phyloP scores from a whole-genome alignment of 1,284 basidiomycete species.

The Vanrija sp. region DNA sequence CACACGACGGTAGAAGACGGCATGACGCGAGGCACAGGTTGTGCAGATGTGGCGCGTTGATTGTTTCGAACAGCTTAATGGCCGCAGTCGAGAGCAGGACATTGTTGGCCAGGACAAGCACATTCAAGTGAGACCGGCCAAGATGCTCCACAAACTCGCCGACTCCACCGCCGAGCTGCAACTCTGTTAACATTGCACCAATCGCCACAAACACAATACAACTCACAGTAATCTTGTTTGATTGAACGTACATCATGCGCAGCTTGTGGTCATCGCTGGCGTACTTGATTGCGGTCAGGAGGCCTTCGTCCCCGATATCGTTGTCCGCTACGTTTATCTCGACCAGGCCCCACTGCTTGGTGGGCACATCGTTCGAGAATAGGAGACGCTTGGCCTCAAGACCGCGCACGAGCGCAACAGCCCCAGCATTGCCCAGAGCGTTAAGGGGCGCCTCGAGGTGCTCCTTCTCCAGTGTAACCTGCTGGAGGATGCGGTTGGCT shows the following conservation, averaged over 20 bases:
- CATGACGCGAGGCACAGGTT: conserved; percentile 33
- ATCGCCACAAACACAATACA: too few species aligned
- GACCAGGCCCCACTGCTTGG: conserved; percentile 31
- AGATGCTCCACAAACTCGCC: conserved; percentile 16
- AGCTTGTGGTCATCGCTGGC: conserved; percentile 29
- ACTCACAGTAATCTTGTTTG: conserved; percentile 35
- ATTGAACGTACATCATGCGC: conserved; percentile 30
- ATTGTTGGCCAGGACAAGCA: conserved; percentile 37
- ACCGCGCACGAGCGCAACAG: conserved; percentile 32
- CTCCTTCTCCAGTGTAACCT: conserved; percentile 30
- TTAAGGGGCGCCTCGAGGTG: conserved; percentile 42
- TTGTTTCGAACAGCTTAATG: conserved; percentile 19
- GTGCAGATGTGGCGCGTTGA: conserved; percentile 26
- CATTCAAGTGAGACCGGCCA: conserved; percentile 26
- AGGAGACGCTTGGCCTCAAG: conserved; percentile 24
- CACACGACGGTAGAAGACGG: conserved; percentile 16
- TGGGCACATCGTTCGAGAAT: neutral
- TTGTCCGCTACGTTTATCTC: conserved; percentile 41
- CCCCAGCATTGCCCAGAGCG: conserved; percentile 32
- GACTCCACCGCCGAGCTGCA: neutral
- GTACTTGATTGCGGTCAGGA: conserved; percentile 9
- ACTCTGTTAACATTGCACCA: neutral
- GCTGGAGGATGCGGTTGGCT: conserved; percentile 37
- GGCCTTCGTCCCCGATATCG: conserved; percentile 8
- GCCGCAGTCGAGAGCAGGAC: conserved; percentile 20